phyloP scores from a whole-genome alignment of 2,329 filamentous ascomycete species.

The Dothistroma septosporum region DNA sequence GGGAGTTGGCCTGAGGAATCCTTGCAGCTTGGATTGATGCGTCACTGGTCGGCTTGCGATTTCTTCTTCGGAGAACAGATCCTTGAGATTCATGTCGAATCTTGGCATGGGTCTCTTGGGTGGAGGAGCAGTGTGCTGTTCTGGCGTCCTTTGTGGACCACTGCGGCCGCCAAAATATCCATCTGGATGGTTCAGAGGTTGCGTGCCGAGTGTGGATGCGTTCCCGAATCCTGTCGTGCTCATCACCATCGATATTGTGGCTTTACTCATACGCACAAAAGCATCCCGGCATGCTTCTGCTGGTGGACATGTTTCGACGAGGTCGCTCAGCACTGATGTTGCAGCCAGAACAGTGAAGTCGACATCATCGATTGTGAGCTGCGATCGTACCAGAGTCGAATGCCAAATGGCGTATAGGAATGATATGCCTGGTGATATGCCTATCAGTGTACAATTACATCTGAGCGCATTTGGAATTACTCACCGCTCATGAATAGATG shows the following conservation, averaged over 20 bases:
- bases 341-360: constrained; percentile 93
- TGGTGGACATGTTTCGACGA: constrained; percentile 91
- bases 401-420: constrained; percentile 98
- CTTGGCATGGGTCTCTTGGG: constrained; percentile 39
- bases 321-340: constrained; percentile 84
- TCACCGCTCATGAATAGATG: constrained; percentile 94
- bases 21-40: constrained; percentile 19
- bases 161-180: constrained; percentile 25
- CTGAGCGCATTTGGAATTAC: constrained; percentile 22
- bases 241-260: constrained; percentile 91
- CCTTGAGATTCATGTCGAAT: constrained; percentile 56
- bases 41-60: constrained; percentile 34
- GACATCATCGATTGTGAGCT: constrained; percentile 89
- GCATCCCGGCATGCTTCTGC: constrained; percentile 92
- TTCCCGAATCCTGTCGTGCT: constrained; percentile 69
- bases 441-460: constrained; percentile 6
- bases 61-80: constrained; percentile 48
- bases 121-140: constrained; percentile 5
- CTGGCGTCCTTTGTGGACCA: constrained; percentile 3
- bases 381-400: constrained; percentile 79
- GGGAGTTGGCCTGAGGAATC: constrained; percentile 24
- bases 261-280: constrained; percentile 91
- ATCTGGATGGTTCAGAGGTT: constrained; percentile 27
- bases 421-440: constrained; percentile 60
- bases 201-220: constrained; percentile 29